phyloP scores from a whole-genome alignment of 768 basidiomycete genomes.

The Termitomyces sp. region DNA sequence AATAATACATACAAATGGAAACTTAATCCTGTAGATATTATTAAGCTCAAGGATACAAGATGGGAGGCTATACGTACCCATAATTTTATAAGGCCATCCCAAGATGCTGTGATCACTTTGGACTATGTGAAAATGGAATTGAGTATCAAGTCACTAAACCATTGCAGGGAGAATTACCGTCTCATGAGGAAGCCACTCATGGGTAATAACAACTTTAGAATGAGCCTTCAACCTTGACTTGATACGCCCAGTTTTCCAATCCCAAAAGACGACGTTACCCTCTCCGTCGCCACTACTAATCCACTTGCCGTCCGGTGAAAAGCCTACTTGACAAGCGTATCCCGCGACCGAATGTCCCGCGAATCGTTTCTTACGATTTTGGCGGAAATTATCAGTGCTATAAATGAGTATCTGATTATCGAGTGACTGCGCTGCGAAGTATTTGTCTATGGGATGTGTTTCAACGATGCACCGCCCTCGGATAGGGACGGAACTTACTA shows the following conservation, averaged over 20 bases:
- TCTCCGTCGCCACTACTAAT: conserved; percentile 94
- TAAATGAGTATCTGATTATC: conserved; percentile 99
- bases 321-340: conserved; percentile 95
- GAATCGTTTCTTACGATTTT: conserved; percentile 98
- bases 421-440: conserved; percentile 94
- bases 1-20: conserved; percentile 7
- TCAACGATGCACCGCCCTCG: conserved; percentile 1
- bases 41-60: conserved; percentile 9
- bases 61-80: conserved; percentile 58
- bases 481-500: conserved; percentile 48
- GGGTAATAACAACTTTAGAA: conserved; percentile 94
- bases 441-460: conserved; percentile 59
- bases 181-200: conserved; percentile 98
- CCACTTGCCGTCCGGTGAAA: conserved; percentile 98
- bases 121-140: conserved; percentile 46
- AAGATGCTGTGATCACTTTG: conserved; percentile 94
- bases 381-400: conserved; percentile 96
- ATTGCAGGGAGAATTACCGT: conserved; percentile 66
- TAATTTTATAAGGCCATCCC: conserved; percentile 97
- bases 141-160: conserved; percentile 8
- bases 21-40: conserved; percentile 32
- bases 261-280: conserved; percentile 98
- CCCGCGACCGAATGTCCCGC: conserved; percentile 96
- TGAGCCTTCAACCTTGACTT: conserved; percentile 88
- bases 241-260: conserved; percentile 98